Percentiles rank a stretch among this genome's conserved stretches.
These are phyloP conservation scores for Balakata baccata DNA, from an alignment of 345 rosid genomes.

Conservation along the genomic window DNA sequence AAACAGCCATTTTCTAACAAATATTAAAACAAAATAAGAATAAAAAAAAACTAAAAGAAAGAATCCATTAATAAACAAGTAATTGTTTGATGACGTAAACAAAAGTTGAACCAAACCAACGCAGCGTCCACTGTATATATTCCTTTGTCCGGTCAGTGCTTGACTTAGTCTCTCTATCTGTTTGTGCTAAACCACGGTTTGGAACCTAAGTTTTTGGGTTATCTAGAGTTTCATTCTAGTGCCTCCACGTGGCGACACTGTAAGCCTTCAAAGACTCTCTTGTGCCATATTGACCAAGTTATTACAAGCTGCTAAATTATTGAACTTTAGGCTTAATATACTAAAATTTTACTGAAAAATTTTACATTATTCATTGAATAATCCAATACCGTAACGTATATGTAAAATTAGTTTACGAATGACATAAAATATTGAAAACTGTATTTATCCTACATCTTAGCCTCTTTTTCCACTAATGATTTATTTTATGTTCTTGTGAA, in stretches of 20 bases:
- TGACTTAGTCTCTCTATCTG: slow-evolving; percentile 12
- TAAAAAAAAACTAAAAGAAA: not conserved
- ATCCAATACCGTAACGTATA: too few species aligned
- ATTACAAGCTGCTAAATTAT: not conserved
- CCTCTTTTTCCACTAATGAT: not conserved
- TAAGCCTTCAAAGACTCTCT: slow-evolving; percentile 6
- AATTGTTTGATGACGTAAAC: slow-evolving; percentile 19
- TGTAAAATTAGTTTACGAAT: too few species aligned
- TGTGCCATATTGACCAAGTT: slow-evolving; percentile 34
- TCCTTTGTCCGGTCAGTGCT: slow-evolving; percentile 2
- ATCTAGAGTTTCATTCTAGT: slow-evolving; percentile 17
- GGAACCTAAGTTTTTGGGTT: slow-evolving; percentile 29
- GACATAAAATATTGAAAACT: too few species aligned
- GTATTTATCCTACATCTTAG: not conserved
- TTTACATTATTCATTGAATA: too few species aligned
- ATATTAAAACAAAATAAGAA: not conserved
- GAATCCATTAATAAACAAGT: not conserved
- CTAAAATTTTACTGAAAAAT: too few species aligned
- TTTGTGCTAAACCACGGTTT: not conserved
- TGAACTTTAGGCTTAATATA: not conserved
- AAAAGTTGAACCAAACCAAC: not conserved
- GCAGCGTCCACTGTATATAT: slow-evolving; percentile 25
- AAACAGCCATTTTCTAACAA: not conserved
- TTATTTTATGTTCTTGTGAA: not conserved
- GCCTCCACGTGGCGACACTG: slow-evolving; percentile 48